phyloP scores from a whole-genome alignment of 371 early-diverging fungal genomes.

The Mucor lusitanicus region DNA sequence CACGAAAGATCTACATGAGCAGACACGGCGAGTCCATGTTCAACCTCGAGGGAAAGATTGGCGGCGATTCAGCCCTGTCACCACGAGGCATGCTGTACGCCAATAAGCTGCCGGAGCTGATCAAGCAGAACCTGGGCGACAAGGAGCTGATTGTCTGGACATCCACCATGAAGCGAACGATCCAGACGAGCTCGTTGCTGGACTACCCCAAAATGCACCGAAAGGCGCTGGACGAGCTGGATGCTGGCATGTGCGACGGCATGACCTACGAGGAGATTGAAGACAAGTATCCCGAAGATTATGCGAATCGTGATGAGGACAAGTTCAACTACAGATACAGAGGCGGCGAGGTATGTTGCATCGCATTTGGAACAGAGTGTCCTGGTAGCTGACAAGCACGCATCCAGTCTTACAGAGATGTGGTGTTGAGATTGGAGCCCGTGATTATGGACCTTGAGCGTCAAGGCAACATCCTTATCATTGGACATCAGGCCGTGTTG shows the following conservation, averaged over 20 bases:
- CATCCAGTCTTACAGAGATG: conserved; percentile 76
- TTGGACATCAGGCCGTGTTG: conserved; percentile 94
- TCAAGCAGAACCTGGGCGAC: conserved; percentile 70
- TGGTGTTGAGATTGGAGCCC: conserved; percentile 64
- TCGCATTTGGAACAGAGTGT: neutral
- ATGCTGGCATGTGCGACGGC: conserved; percentile 97
- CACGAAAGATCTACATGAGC: conserved; percentile 89
- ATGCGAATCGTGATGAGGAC: conserved; percentile 89
- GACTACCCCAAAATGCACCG: conserved; percentile 88
- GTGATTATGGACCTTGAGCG: conserved; percentile 98
- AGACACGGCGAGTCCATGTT: conserved; percentile 92
- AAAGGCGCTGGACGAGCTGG: conserved; percentile 97
- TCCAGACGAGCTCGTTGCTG: conserved; percentile 82
- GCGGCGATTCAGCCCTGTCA: conserved; percentile 92
- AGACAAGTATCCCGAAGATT: conserved; percentile 81
- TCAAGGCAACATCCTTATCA: conserved; percentile 93
- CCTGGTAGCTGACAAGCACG: neutral
- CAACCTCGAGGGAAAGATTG: conserved; percentile 88
- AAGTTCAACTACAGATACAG: conserved; percentile 93
- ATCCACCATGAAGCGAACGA: conserved; percentile 88
- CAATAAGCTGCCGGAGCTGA: conserved; percentile 75
- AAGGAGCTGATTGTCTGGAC: conserved; percentile 91
- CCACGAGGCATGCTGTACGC: conserved; percentile 87
- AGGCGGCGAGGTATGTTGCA: conserved; percentile 81
- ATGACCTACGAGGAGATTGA: conserved; percentile 98